Evolutionary conservation across 768 basidiomycete genomes (phyloP), one percentile per base, ranked within the genome.

Genomic region (Boletus eberwhitei): DNA sequence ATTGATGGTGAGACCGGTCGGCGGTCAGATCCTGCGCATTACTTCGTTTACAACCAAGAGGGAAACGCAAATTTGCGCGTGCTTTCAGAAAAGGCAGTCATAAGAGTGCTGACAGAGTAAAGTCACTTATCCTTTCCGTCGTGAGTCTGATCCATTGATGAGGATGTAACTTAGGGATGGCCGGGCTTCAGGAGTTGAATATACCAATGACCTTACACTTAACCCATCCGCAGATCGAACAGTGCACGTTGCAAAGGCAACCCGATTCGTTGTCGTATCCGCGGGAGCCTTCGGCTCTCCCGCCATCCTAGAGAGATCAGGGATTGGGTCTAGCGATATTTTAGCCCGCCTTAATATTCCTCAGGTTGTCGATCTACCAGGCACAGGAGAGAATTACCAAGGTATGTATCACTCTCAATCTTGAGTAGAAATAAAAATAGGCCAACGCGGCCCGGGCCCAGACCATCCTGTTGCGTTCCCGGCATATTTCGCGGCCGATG

Each of bases 381-480:
- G 85, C 17, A 88, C 92, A 2, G 89, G 89, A 19, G 84, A 87
- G 61, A 80, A 88, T 59, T 82, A 80, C 52, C 74, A 77, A 68
- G 82, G 82, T 79, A 48, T 39, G 64, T 50, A n/a, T 24, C 37
- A 41, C 11, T 17, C 5, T 11, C 38, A 1, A 26, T 24, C 17
- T 32, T 36, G 7, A n/a, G 13, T 7, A 12, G 13, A 12, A 26
- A 32, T 19, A 2, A 17, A 13, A 29, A 37, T 12, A n/a, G 6
- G 43, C 12, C 12, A 29, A 53, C 24, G 6, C 9, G 24, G n/a
- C n/a, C n/a, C n/a, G 17, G 14, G 9, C 22, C 26, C 36, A 73
- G 52, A 76, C 73, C 72, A 74, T 51, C 65, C 64, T 17, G 57
- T 67, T 4, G 48, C 61, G 1, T 60, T 70, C 21, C 47, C 53